These are phyloP conservation scores for Pichia ethanolica DNA, from an alignment of 805 yeast genomes.

Conservation along the genomic window DNA sequence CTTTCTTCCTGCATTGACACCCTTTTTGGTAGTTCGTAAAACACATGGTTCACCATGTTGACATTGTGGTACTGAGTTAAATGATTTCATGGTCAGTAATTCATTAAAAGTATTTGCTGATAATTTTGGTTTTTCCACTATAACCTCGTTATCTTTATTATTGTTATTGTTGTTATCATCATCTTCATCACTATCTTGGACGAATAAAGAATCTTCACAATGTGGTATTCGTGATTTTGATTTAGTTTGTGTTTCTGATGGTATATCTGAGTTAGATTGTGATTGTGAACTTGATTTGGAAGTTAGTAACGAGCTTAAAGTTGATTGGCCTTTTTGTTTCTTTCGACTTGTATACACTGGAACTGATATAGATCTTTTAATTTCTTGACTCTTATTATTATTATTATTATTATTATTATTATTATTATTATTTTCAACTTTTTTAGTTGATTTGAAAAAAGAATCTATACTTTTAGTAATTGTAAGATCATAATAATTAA, in stretches of 20 bases:
- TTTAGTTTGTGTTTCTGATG: no score
- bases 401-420: neutral
- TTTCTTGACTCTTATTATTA: neutral
- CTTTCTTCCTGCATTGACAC: conserved; percentile 38
- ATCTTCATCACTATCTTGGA: conserved; percentile 13
- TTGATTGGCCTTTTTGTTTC: conserved; percentile 11
- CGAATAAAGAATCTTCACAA: conserved; percentile 13
- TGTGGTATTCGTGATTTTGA: no score
- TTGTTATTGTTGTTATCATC: neutral
- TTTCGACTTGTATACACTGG: conserved; percentile 16
- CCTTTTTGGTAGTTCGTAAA: conserved; percentile 38
- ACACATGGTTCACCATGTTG: conserved; percentile 40
- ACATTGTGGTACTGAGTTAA: conserved; percentile 33
- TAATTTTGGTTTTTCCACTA: neutral
- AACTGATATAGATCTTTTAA: conserved; percentile 2
- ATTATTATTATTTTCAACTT: neutral
- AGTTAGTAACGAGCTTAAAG: neutral
- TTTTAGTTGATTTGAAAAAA: conserved; percentile 19
- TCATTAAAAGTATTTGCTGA: conserved; percentile 15
- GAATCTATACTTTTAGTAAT: conserved; percentile 24
- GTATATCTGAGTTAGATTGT: neutral
- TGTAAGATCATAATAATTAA: conserved; percentile 35
- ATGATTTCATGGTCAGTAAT: conserved; percentile 12
- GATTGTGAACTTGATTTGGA: neutral
- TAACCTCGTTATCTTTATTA: neutral